Conservation (phyloP, 2,329 filamentous ascomycete species). For the Xylaria sp. region DNA sequence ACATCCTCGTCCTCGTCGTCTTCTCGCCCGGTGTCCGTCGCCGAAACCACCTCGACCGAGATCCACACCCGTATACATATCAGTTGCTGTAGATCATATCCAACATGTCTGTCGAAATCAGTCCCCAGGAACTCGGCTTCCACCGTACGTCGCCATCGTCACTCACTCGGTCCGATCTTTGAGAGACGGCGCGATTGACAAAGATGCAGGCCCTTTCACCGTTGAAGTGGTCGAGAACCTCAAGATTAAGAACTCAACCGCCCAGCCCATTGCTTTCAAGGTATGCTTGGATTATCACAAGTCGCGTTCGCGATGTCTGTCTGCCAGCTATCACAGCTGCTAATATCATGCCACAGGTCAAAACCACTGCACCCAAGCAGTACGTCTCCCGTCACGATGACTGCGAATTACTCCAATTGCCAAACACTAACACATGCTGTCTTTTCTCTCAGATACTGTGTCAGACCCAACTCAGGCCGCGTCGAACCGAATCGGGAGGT, state of each 20-base stretch:
- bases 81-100: conserved; percentile 2
- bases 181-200: neutral
- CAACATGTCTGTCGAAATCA: conserved; percentile 91
- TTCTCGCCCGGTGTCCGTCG: neutral
- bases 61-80: neutral
- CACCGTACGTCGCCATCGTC: conserved; percentile 59
- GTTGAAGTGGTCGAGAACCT: conserved; percentile 60
- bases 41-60: neutral
- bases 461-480: conserved; percentile 92
- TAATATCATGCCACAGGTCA: conserved; percentile 59
- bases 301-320: neutral
- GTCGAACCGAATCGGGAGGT: conserved; percentile 87
- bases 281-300: conserved; percentile 37
- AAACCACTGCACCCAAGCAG: conserved; percentile 99
- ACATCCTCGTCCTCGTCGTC: neutral
- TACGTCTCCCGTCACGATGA: conserved; percentile 46
- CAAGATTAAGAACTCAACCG: conserved; percentile 60
- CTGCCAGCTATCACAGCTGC: neutral
- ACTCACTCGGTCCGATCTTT: conserved; percentile 14
- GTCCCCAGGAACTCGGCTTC: conserved; percentile 88
- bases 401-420: conserved; percentile 16
- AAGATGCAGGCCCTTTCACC: conserved; percentile 56
- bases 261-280: conserved; percentile 63
- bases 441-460: conserved; percentile 71
- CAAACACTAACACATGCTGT: conserved; percentile 20